These are phyloP conservation scores for Astraeus odoratus DNA, from an alignment of 768 basidiomycete genomes.

Conservation along the genomic window DNA sequence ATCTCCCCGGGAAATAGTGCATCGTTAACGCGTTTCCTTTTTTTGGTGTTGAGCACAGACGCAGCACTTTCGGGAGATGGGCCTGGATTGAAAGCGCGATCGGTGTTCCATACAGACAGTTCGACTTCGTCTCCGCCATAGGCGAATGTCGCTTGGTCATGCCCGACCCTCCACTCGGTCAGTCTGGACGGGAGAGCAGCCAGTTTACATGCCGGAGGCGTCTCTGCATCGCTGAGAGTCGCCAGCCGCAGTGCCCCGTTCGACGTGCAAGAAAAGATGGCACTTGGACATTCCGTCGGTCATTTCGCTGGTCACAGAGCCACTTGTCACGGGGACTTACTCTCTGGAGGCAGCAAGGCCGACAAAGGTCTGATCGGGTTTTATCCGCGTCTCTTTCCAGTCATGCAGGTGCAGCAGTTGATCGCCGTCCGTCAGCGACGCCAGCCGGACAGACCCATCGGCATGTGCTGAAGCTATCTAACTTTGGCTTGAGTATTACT, in stretches of 20 bases:
- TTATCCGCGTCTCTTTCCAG: constrained; percentile 65
- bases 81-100: constrained; percentile 40
- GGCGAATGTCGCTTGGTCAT: constrained; percentile 50
- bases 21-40: constrained; percentile 50
- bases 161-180: constrained; percentile 57
- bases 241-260: constrained; percentile 64
- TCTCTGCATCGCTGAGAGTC: constrained; percentile 20
- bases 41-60: constrained; percentile 6
- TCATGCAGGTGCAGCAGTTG: constrained; percentile 32
- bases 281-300: constrained; percentile 12
- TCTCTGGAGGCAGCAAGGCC: constrained; percentile 47
- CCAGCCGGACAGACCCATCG: constrained; percentile 47
- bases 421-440: constrained; percentile 37
- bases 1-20: constrained; percentile 63
- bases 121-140: constrained; percentile 88
- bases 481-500: constrained; percentile 32
- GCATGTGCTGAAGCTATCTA: constrained; percentile 63
- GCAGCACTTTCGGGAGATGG: constrained; percentile 11
- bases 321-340: constrained; percentile 31
- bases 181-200: constrained; percentile 61
- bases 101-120: constrained; percentile 72
- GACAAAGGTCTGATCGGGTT: constrained; percentile 46
- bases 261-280: constrained; percentile 64
- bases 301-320: not conserved
- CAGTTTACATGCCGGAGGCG: constrained; percentile 18